A percentile compares a stretch with the other conserved stretches of the same genome.
Conservation (phyloP, 2,329 filamentous ascomycete species). For the Teratosphaeria epicoccoides region DNA sequence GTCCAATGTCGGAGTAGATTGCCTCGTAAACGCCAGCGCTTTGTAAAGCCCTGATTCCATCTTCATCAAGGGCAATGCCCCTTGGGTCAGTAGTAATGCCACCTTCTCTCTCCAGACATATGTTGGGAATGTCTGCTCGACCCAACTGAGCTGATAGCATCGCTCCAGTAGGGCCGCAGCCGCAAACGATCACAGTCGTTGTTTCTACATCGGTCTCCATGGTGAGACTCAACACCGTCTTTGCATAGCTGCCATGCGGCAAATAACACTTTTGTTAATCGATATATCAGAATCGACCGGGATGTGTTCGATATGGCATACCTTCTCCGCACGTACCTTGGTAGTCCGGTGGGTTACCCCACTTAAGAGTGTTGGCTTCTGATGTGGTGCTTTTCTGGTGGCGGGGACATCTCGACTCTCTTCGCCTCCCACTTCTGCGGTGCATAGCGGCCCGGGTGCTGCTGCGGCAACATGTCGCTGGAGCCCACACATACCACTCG, state of each 20-base stretch:
- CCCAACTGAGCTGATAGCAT: constrained; percentile 2
- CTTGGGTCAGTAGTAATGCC: constrained; percentile 2
- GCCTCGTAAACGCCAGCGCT: constrained; percentile 1
- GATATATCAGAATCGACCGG: neutral
- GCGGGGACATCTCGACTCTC: neutral
- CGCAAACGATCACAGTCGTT: constrained; percentile 3
- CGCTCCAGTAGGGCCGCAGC: constrained; percentile 6
- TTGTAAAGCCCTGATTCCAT: constrained; percentile 2
- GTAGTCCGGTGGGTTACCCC: too few species aligned
- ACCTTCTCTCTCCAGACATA: neutral
- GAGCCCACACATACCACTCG: neutral
- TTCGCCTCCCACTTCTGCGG: neutral
- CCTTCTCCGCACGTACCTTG: neutral
- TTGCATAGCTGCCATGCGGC: neutral
- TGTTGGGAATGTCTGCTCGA: neutral
- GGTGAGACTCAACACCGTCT: neutral
- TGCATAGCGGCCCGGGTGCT: neutral
- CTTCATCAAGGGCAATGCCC: constrained; percentile 4
- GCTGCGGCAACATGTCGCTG: neutral
- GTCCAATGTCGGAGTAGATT: neutral
- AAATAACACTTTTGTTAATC: neutral
- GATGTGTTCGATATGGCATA: neutral
- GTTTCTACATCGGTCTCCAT: neutral
- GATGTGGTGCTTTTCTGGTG: neutral
- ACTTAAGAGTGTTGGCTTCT: neutral